phyloP scores from a whole-genome alignment of 2,329 filamentous ascomycete genomes.

The Teratosphaeria pseudoeucalypti region DNA sequence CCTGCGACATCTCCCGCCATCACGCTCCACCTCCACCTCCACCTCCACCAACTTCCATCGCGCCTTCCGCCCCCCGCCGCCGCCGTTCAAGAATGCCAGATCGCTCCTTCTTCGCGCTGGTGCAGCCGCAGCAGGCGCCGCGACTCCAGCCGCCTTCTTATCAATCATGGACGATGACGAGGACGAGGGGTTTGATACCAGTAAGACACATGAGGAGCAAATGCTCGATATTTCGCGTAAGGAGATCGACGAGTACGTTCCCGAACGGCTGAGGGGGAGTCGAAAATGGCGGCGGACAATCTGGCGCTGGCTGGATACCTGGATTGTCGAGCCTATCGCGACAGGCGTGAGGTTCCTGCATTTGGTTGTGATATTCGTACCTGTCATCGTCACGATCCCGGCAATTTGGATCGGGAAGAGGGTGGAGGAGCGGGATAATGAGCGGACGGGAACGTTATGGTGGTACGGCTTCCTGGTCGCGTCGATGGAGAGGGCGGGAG shows the following conservation, averaged over 20 bases:
- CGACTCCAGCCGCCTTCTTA: conserved; percentile 51
- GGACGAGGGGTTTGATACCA: conserved; percentile 33
- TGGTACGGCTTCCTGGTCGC: conserved; percentile 86
- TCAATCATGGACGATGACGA: conserved; percentile 41
- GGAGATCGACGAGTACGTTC: conserved; percentile 63
- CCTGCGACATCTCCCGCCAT: not conserved
- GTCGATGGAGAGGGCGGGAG: conserved; percentile 85
- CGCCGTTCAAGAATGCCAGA: conserved; percentile 26
- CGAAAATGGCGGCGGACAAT: conserved; percentile 48
- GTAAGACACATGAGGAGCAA: conserved; percentile 65
- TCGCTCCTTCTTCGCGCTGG: conserved; percentile 18
- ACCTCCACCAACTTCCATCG: not conserved
- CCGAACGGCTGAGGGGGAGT: conserved; percentile 51
- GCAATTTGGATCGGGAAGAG: conserved; percentile 67
- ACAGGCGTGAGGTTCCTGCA: conserved; percentile 84
- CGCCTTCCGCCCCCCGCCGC: conserved; percentile 1
- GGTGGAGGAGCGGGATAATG: conserved; percentile 55
- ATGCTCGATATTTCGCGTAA: conserved; percentile 76
- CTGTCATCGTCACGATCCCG: conserved; percentile 72
- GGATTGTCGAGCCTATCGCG: conserved; percentile 71
- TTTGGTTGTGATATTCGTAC: conserved; percentile 78
- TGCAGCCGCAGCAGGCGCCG: conserved; percentile 14
- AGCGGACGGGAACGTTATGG: conserved; percentile 75
- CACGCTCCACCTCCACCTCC: not conserved
- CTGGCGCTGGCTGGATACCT: conserved; percentile 58